Conservation (phyloP, 768 basidiomycete genomes). For the Amanita thiersii region DNA sequence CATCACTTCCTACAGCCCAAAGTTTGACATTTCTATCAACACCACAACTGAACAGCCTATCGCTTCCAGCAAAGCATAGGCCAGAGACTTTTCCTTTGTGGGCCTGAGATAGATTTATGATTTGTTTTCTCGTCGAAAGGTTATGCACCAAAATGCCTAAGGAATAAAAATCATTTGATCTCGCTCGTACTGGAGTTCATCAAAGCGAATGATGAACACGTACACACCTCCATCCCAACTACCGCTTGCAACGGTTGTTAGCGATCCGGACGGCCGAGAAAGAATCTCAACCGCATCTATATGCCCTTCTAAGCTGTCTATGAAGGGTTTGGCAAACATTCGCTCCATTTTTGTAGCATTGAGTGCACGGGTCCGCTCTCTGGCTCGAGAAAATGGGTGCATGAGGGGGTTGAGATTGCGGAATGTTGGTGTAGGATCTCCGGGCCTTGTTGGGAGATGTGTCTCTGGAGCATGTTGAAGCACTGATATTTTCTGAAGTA, state of each 20-base stretch:
- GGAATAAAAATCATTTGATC: not conserved
- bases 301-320: constrained; percentile 87
- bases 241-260: constrained; percentile 80
- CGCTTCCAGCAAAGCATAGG: constrained; percentile 59
- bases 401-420: constrained; percentile 92
- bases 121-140: constrained; percentile 46
- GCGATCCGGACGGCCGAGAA: constrained; percentile 59
- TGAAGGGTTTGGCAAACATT: constrained; percentile 97
- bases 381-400: constrained; percentile 88
- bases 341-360: constrained; percentile 96
- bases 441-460: constrained; percentile 66
- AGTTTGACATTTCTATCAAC: constrained; percentile 78
- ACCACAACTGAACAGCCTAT: constrained; percentile 69
- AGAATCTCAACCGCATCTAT: constrained; percentile 90
- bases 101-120: constrained; percentile 54
- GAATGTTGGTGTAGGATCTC: constrained; percentile 81
- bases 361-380: constrained; percentile 89
- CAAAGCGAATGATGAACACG: constrained; percentile 2
- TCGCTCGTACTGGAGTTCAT: not conserved
- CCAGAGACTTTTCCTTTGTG: constrained; percentile 87
- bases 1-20: constrained; percentile 46
- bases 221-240: constrained; percentile 91
- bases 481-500: too few relatives aligned
- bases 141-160: constrained; percentile 85
- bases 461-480: constrained; percentile 74